A percentile compares a stretch with the other conserved stretches of the same genome.
Evolutionary conservation across 139 green algal genomes (phyloP).

Genomic region (Yamagishiella unicocca): DNA sequence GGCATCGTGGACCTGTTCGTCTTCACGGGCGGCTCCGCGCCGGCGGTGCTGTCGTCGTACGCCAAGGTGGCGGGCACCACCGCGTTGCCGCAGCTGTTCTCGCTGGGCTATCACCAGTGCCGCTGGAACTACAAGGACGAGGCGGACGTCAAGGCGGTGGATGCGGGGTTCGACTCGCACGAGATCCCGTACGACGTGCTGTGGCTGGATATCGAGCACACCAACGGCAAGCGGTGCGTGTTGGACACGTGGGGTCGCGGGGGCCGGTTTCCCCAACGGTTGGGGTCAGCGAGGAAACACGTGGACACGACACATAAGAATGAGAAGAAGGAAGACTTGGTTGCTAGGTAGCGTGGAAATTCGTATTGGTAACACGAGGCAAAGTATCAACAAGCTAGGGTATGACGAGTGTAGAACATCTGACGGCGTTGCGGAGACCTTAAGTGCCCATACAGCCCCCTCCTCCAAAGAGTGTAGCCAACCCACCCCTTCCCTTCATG

Average conservation of each 20-base stretch:
- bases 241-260: neutral
- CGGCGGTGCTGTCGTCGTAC: slow-evolving; percentile 85
- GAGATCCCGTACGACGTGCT: slow-evolving; percentile 98
- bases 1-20: slow-evolving; percentile 97
- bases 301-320: too few relatives aligned
- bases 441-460: too few relatives aligned
- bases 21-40: slow-evolving; percentile 80
- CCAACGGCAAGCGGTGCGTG: slow-evolving; percentile 90
- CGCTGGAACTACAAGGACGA: slow-evolving; percentile 97
- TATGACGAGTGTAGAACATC: too few relatives aligned
- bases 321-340: too few relatives aligned
- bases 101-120: slow-evolving; percentile 98
- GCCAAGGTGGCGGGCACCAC: slow-evolving; percentile 87
- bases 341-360: too few relatives aligned
- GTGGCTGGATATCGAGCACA: slow-evolving; percentile 99
- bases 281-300: too few relatives aligned
- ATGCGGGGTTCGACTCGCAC: slow-evolving; percentile 91
- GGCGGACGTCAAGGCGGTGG: slow-evolving; percentile 73
- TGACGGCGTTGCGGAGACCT: too few relatives aligned
- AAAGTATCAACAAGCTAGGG: too few relatives aligned
- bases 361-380: too few relatives aligned
- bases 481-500: too few relatives aligned
- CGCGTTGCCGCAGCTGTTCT: slow-evolving; percentile 95
- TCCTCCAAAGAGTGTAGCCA: too few relatives aligned
- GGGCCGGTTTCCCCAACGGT: too few relatives aligned